Conservation (phyloP, 306 rosid genomes). For the Pachyrhizus erosus region DNA sequence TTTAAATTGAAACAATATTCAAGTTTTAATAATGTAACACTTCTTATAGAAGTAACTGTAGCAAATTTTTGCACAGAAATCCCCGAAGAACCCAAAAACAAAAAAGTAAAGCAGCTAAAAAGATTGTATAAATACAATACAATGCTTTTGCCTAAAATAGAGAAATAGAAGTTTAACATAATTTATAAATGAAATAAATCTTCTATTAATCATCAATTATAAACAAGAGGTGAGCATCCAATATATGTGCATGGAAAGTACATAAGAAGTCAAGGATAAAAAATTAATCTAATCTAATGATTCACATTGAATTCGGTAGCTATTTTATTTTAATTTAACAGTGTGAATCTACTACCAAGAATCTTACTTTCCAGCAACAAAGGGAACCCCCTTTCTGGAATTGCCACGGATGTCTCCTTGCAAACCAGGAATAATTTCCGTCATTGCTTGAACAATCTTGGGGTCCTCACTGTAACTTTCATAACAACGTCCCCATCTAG, state of each 20-base stretch:
- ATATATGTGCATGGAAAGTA: not conserved
- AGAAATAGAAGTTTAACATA: not conserved
- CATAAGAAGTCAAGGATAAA: not conserved
- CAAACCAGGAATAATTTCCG: constrained; percentile 26
- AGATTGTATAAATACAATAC: not conserved
- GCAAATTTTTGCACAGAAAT: not conserved
- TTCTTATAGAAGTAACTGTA: not conserved
- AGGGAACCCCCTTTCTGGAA: constrained; percentile 25
- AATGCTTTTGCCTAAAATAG: not conserved
- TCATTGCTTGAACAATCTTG: constrained; percentile 15
- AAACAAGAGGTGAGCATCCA: not conserved
- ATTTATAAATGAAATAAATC: not conserved
- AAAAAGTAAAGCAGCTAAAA: not conserved
- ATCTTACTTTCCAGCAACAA: constrained; percentile 28
- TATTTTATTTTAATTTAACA: not conserved
- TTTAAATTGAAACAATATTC: not conserved
- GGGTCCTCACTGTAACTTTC: constrained; percentile 26
- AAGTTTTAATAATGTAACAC: not conserved
- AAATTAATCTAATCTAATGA: not conserved
- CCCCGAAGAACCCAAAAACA: not conserved
- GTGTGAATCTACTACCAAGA: not conserved
- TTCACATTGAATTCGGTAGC: not conserved
- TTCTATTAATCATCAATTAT: not conserved
- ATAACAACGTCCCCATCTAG: constrained; percentile 33
- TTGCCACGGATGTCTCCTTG: constrained; percentile 15